Evolutionary conservation across 2,329 filamentous ascomycete species (phyloP).

Genomic region (Alternaria hordeiaustralica): DNA sequence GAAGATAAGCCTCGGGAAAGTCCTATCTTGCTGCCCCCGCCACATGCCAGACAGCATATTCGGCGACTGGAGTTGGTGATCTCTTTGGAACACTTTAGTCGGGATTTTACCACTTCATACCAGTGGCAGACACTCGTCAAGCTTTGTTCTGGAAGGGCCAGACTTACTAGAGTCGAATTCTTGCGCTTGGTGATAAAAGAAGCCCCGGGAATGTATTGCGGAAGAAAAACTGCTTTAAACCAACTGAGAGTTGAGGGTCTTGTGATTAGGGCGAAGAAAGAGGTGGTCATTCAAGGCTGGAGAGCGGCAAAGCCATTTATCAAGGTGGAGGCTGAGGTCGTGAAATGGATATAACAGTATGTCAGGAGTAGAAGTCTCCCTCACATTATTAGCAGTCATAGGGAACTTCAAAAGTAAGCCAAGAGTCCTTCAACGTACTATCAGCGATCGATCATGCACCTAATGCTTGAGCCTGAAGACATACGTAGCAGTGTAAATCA

Average conservation of each 20-base stretch:
- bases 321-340: not conserved
- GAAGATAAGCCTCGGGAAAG: not conserved
- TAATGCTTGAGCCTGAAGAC: not conserved
- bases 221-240: not conserved
- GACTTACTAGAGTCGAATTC: not conserved
- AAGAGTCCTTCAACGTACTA: not conserved
- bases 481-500: not conserved
- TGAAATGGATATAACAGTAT: not conserved
- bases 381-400: not conserved
- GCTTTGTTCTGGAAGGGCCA: not conserved
- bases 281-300: not conserved
- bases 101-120: not conserved
- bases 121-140: not conserved
- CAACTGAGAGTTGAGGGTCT: not conserved
- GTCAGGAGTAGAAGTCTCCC: not conserved
- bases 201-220: not conserved
- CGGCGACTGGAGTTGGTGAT: not conserved
- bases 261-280: not conserved
- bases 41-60: not conserved
- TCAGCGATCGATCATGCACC: not conserved
- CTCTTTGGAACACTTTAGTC: not conserved
- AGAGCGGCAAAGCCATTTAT: not conserved
- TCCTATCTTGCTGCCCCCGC: not conserved
- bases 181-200: not conserved
- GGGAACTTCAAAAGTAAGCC: not conserved